Evolutionary conservation across 2,329 filamentous ascomycete genomes (phyloP).

Genomic region (Alternaria burnsii): DNA sequence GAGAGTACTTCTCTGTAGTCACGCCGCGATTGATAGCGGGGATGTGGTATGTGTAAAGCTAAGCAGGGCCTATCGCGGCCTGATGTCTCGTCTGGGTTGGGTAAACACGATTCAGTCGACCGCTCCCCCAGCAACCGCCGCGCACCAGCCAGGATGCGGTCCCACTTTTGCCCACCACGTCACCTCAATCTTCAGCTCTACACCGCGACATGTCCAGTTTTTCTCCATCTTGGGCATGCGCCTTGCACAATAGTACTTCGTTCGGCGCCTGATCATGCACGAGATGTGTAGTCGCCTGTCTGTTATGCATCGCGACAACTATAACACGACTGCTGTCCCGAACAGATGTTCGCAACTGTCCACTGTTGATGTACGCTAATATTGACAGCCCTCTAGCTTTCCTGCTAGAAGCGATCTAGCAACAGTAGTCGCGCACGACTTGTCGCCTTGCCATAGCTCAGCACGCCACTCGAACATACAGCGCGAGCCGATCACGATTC

Average conservation of each 20-base stretch:
- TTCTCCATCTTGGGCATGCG: conserved; percentile 1
- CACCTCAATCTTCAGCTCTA: conserved; percentile 20
- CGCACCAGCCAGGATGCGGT: conserved; percentile 11
- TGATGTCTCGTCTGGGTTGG: conserved; percentile 26
- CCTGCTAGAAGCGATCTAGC: not conserved
- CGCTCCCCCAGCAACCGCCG: conserved; percentile 30
- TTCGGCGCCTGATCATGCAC: not conserved
- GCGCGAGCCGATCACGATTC: not conserved
- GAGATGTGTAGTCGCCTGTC: not conserved
- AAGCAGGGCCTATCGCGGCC: conserved; percentile 24
- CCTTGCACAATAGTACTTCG: not conserved
- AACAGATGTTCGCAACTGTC: not conserved
- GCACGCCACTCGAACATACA: not conserved
- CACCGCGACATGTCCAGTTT: conserved; percentile 1
- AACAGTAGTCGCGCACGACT: not conserved
- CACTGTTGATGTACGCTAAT: not conserved
- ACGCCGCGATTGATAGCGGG: conserved; percentile 26
- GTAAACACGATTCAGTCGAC: conserved; percentile 28
- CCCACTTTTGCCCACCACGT: conserved; percentile 25
- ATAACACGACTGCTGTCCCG: not conserved
- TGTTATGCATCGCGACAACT: not conserved
- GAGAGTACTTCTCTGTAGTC: conserved; percentile 14
- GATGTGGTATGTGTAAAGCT: conserved; percentile 22
- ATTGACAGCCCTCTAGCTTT: not conserved
- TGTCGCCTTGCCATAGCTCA: not conserved